Conservation (phyloP, 2,329 filamentous ascomycete genomes). For the Calonectria multiphialidica region DNA sequence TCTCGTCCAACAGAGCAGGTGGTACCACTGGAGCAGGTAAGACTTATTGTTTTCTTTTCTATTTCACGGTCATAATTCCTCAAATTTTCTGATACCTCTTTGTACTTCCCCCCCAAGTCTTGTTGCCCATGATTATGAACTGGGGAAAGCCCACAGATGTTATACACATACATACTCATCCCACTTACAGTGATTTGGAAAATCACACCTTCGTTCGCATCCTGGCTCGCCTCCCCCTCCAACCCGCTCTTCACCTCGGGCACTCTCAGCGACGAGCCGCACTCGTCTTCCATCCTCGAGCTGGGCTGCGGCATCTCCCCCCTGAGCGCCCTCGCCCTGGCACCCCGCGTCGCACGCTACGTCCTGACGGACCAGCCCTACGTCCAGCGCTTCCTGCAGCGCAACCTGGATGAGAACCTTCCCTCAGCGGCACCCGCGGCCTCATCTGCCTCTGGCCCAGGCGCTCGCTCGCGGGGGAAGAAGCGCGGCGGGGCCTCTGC, state of each 20-base stretch:
- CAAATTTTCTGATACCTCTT: no score
- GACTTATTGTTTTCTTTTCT: constrained; percentile 26
- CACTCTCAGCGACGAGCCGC: constrained; percentile 58
- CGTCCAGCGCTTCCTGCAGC: constrained; percentile 79
- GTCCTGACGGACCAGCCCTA: constrained; percentile 91
- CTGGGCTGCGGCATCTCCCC: constrained; percentile 91
- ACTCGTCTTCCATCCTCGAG: constrained; percentile 76
- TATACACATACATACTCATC: constrained; percentile 12
- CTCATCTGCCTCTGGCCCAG: constrained; percentile 20
- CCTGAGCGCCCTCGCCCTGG: constrained; percentile 78
- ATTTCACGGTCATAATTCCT: not conserved
- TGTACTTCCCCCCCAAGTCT: no score
- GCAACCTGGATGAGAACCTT: constrained; percentile 78
- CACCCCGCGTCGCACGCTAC: constrained; percentile 72
- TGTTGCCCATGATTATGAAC: not conserved
- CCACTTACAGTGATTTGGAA: constrained; percentile 82
- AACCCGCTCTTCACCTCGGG: constrained; percentile 71
- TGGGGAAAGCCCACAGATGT: not conserved
- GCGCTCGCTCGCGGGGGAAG: constrained; percentile 28
- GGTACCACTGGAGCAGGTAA: constrained; percentile 67
- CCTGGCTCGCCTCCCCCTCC: constrained; percentile 76
- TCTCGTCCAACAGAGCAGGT: constrained; percentile 79
- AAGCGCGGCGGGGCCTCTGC: constrained; percentile 20
- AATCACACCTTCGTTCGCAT: constrained; percentile 84
- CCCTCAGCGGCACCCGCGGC: constrained; percentile 22